Base-by-base conservation (phyloP, 2,329 filamentous ascomycete genomes). In the Penicillium griseofulvum region DNA sequence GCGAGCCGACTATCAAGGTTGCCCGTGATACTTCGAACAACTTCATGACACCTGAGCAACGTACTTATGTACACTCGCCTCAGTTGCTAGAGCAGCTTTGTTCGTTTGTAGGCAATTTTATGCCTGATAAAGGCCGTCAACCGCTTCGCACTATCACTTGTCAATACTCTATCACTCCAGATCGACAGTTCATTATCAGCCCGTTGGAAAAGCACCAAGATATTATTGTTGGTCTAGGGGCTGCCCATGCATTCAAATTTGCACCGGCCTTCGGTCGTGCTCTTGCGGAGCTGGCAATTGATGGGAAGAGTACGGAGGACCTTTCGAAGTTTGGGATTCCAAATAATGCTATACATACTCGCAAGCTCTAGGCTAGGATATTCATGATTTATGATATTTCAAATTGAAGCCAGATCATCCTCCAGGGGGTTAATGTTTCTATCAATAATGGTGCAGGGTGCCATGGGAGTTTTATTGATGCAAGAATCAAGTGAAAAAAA, bases 1-100 rank as follows among this genome's bases (percentile, higher is more conserved):
- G 67, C 14, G 67, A 69, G 52, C 65, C 67, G 7, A 66, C 65
- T 7, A 67, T 69, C 58, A 68, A 69, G 42, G 65, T 61, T 4
- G 66, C 52, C 11, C 64, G 59, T 4, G 67, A 68, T 50, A 34
- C 22, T 11, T 54, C 57, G 0, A 59, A 65, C n/a, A 66, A 69
- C 26, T 55, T 63, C 8, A 69, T 68, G 66, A 52, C 49, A 4
- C 66, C 65, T 2, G 65, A 65, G 3, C 57, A 69, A 39, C 62
- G 67, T 3, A 69, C 67, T 1, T 69, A 59, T n/a, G 65, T 69
- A 1, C 67, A 60, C 33, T 69, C 66, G 8, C 61, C 60, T 1
- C 36, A 63, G 24, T 52, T 67, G 31, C 53, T 64, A 2, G 46
- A 65, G 12, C 37, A 67, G 47, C 50, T 69, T 19, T 59, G 53